A percentile compares a stretch with the other conserved stretches of the same genome.
These are phyloP conservation scores for Hansfordia pulvinata DNA, from an alignment of 2,329 filamentous ascomycete genomes.

Conservation along the genomic window DNA sequence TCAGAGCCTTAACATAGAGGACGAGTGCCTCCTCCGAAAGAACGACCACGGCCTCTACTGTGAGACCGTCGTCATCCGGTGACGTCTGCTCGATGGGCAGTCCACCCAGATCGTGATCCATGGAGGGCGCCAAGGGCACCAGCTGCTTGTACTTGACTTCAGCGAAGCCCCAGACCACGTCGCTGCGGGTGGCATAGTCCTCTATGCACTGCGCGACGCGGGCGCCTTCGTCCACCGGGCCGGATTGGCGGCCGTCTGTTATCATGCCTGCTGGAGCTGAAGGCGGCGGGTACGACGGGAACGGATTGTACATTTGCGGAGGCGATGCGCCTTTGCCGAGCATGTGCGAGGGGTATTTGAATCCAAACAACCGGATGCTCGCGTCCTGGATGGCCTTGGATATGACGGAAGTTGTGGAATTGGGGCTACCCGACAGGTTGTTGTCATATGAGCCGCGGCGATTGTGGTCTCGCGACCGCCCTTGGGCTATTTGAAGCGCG, in stretches of 20 bases:
- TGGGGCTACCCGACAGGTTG: constrained; percentile 51
- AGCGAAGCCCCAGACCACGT: constrained; percentile 94
- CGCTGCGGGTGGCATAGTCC: constrained; percentile 81
- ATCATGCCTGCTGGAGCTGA: constrained; percentile 48
- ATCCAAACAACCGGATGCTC: constrained; percentile 60
- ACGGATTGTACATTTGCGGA: constrained; percentile 64
- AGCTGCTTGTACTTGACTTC: constrained; percentile 98
- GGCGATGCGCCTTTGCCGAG: constrained; percentile 54
- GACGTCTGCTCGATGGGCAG: constrained; percentile 36
- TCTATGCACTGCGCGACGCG: constrained; percentile 72
- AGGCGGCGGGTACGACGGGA: constrained; percentile 69
- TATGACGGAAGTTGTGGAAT: constrained; percentile 77
- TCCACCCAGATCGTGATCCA: constrained; percentile 56
- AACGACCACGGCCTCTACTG: constrained; percentile 70
- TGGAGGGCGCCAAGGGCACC: constrained; percentile 74
- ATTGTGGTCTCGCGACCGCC: constrained; percentile 54
- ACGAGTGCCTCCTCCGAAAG: constrained; percentile 92
- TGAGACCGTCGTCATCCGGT: constrained; percentile 66
- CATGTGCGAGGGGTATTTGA: constrained; percentile 52
- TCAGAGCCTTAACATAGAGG: constrained; percentile 87
- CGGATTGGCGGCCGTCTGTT: constrained; percentile 47
- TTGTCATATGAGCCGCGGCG: constrained; percentile 73
- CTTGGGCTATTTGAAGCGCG: constrained; percentile 60
- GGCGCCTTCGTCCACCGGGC: constrained; percentile 63
- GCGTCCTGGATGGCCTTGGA: constrained; percentile 93